Conservation (phyloP, 257 asterid genomes). For the Solanum rostratum region DNA sequence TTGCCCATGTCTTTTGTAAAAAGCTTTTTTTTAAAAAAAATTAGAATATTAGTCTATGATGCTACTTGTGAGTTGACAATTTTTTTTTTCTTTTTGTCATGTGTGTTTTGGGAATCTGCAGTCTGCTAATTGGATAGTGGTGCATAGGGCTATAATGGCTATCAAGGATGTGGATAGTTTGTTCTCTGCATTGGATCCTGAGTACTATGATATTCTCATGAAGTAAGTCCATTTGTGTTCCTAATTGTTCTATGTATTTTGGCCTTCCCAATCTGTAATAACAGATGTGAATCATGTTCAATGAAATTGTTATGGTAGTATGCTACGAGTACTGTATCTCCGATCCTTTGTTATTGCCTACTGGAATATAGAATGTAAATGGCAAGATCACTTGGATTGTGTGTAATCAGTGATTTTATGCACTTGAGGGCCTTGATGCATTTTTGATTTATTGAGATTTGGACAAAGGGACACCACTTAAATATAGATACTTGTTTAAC, state of each 20-base stretch:
- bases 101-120: conserved; percentile 12
- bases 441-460: neutral
- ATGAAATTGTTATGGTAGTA: neutral
- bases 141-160: conserved; percentile 97
- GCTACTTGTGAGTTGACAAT: neutral
- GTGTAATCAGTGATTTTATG: neutral
- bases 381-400: neutral
- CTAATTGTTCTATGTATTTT: neutral
- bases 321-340: neutral
- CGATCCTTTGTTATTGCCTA: neutral
- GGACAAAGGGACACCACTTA: neutral
- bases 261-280: neutral
- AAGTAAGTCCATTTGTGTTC: conserved; percentile 37
- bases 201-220: conserved; percentile 93
- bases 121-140: conserved; percentile 98
- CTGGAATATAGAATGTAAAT: neutral
- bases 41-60: neutral
- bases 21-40: neutral
- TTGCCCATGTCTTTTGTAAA: neutral
- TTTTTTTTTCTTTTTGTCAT: neutral
- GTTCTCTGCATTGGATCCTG: conserved; percentile 84
- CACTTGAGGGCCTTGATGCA: neutral
- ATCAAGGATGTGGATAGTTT: conserved; percentile 85
- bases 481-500: neutral
- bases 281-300: neutral